A percentile compares a stretch with the other conserved stretches of the same genome.
These are phyloP conservation scores for Dictyostelium purpureum DNA, from an alignment of 78 protist species.

Conservation along the genomic window DNA sequence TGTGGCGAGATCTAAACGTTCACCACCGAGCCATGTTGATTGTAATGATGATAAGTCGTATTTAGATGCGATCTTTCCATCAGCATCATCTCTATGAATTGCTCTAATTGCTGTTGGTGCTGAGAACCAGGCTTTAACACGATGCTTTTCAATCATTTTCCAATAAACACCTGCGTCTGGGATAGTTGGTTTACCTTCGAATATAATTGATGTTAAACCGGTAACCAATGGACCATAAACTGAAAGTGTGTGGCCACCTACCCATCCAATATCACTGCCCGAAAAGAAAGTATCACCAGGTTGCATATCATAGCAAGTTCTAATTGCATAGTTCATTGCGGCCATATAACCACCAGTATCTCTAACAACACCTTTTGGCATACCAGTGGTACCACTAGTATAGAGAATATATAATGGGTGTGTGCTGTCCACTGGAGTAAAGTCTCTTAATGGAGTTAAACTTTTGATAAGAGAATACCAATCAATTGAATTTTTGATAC, in stretches of 20 bases:
- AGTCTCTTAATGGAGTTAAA: constrained; percentile 16
- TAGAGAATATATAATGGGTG: constrained; percentile 93
- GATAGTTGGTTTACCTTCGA: constrained; percentile 76
- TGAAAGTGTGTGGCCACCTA: constrained; percentile 66
- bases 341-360: constrained; percentile 75
- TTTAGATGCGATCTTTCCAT: constrained; percentile 21
- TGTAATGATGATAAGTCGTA: constrained; percentile 33
- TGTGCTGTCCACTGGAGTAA: constrained; percentile 60
- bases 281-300: constrained; percentile 78
- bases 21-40: constrained; percentile 78
- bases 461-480: constrained; percentile 5
- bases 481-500: constrained; percentile 13
- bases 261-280: constrained; percentile 84
- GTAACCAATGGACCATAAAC: constrained; percentile 50
- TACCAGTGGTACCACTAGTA: constrained; percentile 94
- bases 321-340: constrained; percentile 57
- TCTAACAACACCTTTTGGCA: constrained; percentile 71
- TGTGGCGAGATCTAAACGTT: constrained; percentile 57
- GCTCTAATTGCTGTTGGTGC: constrained; percentile 88
- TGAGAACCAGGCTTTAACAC: constrained; percentile 58
- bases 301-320: constrained; percentile 45
- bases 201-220: constrained; percentile 74
- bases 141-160: constrained; percentile 54
- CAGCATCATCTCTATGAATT: constrained; percentile 76
- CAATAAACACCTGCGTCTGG: constrained; percentile 83